A percentile compares a stretch with the other conserved stretches of the same genome.
phyloP scores from a whole-genome alignment of 169 alveolate genomes.

The Eimeria maxima region DNA sequence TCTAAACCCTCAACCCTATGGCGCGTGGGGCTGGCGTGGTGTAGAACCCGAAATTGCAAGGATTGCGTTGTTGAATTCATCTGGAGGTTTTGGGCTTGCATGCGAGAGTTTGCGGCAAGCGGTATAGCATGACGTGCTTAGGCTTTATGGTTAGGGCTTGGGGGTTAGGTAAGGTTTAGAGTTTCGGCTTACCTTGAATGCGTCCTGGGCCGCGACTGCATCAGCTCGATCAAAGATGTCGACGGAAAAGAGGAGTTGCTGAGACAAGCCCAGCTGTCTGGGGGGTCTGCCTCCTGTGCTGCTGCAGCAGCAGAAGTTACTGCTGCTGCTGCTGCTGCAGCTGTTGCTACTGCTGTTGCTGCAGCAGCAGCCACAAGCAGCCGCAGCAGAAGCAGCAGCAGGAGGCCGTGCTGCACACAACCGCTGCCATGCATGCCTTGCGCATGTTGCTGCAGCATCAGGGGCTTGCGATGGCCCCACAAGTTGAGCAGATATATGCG shows the following conservation, averaged over 20 bases:
- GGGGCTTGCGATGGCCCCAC: slow-evolving; percentile 70
- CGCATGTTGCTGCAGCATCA: slow-evolving; percentile 56
- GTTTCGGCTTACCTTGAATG: background rate
- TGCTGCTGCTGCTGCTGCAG: slow-evolving; percentile 72
- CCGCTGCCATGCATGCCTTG: slow-evolving; percentile 69
- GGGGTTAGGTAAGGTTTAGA: slow-evolving; percentile 16
- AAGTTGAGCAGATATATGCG: slow-evolving; percentile 58
- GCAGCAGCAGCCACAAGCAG: slow-evolving; percentile 1
- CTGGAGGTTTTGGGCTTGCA: background rate
- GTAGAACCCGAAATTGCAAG: background rate
- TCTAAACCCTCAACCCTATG: slow-evolving; percentile 32
- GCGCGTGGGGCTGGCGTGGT: background rate
- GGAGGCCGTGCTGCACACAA: slow-evolving; percentile 38
- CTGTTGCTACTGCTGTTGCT: slow-evolving; percentile 23
- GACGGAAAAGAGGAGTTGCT: slow-evolving; percentile 33
- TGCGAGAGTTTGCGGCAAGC: background rate
- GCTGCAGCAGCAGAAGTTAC: slow-evolving; percentile 59
- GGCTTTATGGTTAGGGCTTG: slow-evolving; percentile 17
- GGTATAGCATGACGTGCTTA: background rate
- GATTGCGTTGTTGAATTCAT: background rate
- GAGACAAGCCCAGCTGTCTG: slow-evolving; percentile 22
- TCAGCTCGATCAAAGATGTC: slow-evolving; percentile 57
- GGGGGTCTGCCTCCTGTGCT: slow-evolving; percentile 65
- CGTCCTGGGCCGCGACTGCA: slow-evolving; percentile 50
- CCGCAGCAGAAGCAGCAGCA: slow-evolving; percentile 27